Base-by-base conservation (phyloP, 2,329 filamentous ascomycete species). In the Dactylellina haptotyla region DNA sequence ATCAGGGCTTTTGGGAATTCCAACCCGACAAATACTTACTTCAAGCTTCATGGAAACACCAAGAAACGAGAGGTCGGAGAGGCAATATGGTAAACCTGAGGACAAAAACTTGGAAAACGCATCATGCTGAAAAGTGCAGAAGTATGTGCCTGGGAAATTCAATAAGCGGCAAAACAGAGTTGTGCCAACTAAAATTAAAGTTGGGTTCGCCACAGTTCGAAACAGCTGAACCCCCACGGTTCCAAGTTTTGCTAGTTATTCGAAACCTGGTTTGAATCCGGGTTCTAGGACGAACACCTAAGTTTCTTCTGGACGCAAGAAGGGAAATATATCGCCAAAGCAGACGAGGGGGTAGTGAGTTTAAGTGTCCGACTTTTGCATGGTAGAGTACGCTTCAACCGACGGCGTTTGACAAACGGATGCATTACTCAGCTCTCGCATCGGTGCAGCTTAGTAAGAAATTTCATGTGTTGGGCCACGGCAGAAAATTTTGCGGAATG, bases 11-110 rank as follows among this genome's bases (percentile, higher is more conserved):
- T 30, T 20, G 28, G 39, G 37, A 43, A 32, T 32, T 53, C 37
- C 25, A 18, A 54, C 28, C n/a, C 48, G 46, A 30, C 20, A 51
- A 51, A 51, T 53, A 53, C 18, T 34, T 34, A 14, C n/a, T n/a
- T n/a, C n/a, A n/a, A n/a, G n/a, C n/a, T n/a, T n/a, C n/a, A n/a
- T 43, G 39, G 8, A 26, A 20, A 53, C 23, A 20, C 8, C n/a
- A 30, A 23, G 48, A 16, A 20, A 34, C 23, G 20, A 53, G 48
- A 53, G 48, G 6, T 20, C 14, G 32, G 32, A 34, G 32, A 34
- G 14, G 6, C 32, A 14, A 34, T n/a, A n/a, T n/a, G n/a, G n/a
- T n/a, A n/a, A n/a, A n/a, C n/a, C n/a, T n/a, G n/a, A n/a, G n/a
- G n/a, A n/a, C n/a, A n/a, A n/a, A n/a, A n/a, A n/a, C n/a, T n/a